Conservation (phyloP, 306 rosid genomes). For the Echinosophora koreensis region DNA sequence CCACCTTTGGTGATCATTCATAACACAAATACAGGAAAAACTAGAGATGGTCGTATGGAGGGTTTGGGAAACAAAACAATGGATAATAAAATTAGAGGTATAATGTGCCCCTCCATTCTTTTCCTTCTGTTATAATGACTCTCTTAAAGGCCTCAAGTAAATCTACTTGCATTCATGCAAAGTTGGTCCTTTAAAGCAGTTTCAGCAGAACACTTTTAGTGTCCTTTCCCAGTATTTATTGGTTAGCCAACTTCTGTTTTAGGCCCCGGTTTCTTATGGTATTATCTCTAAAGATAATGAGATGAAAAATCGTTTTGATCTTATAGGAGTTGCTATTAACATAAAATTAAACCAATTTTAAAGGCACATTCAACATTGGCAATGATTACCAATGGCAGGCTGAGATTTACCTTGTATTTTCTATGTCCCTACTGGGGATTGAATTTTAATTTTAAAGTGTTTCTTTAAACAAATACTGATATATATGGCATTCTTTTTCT, state of each 20-base stretch:
- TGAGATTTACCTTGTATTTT: background rate
- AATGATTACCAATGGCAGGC: slow-evolving; percentile 25
- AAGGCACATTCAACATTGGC: slow-evolving; percentile 6
- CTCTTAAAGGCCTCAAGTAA: slow-evolving; percentile 42
- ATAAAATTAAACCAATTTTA: slow-evolving; percentile 27
- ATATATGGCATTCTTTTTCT: background rate
- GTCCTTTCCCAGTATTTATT: slow-evolving; percentile 29
- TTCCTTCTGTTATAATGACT: slow-evolving; percentile 50
- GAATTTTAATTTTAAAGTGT: slow-evolving; percentile 10
- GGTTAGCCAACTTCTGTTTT: slow-evolving; percentile 29
- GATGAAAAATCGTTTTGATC: slow-evolving; percentile 41
- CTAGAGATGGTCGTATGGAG: slow-evolving; percentile 96
- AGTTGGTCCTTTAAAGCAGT: slow-evolving; percentile 36
- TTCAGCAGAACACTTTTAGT: slow-evolving; percentile 32
- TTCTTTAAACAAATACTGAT: slow-evolving; percentile 24
- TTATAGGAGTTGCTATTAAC: slow-evolving; percentile 14
- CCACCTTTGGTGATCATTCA: slow-evolving; percentile 98
- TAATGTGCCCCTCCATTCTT: slow-evolving; percentile 55
- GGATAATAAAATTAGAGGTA: slow-evolving; percentile 97
- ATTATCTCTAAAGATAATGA: slow-evolving; percentile 31
- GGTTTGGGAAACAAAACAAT: slow-evolving; percentile 99
- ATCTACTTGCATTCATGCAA: slow-evolving; percentile 41
- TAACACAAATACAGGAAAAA: slow-evolving; percentile 88
- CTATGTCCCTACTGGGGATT: slow-evolving; percentile 19
- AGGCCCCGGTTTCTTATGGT: slow-evolving; percentile 36